phyloP scores from a whole-genome alignment of 805 yeast species.

The Saturnispora galanensis region DNA sequence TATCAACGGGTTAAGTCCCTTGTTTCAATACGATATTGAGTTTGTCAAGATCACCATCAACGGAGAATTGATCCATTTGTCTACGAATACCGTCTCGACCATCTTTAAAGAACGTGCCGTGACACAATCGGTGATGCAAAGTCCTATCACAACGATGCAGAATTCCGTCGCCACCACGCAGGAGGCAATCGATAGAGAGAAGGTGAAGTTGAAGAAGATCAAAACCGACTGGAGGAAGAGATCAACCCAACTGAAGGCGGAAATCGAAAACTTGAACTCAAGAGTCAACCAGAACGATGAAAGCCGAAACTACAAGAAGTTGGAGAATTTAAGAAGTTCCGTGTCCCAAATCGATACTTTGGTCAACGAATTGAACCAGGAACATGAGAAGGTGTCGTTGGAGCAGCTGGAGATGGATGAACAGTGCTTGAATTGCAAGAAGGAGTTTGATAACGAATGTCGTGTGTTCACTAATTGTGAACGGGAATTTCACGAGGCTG shows the following conservation, averaged over 20 bases:
- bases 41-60: slow-evolving; percentile 28
- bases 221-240: slow-evolving; percentile 51
- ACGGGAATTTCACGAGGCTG: slow-evolving; percentile 19
- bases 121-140: slow-evolving; percentile 26
- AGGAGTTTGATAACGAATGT: slow-evolving; percentile 28
- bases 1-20: slow-evolving; percentile 55
- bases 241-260: slow-evolving; percentile 40
- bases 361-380: slow-evolving; percentile 28
- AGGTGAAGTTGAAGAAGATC: slow-evolving; percentile 43
- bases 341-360: slow-evolving; percentile 32
- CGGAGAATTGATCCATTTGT: slow-evolving; percentile 23
- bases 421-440: slow-evolving; percentile 28
- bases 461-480: slow-evolving; percentile 27
- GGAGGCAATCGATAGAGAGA: slow-evolving; percentile 48
- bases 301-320: slow-evolving; percentile 43
- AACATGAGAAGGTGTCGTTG: slow-evolving; percentile 26
- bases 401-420: slow-evolving; percentile 32
- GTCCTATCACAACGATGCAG: slow-evolving; percentile 57
- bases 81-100: slow-evolving; percentile 27
- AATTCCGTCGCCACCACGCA: slow-evolving; percentile 58
- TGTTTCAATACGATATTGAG: slow-evolving; percentile 53
- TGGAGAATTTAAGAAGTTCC: slow-evolving; percentile 39
- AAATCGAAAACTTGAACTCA: slow-evolving; percentile 43
- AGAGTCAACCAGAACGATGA: slow-evolving; percentile 44
- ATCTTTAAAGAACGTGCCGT: slow-evolving; percentile 25